Evolutionary conservation across 2,329 filamentous ascomycete species (phyloP), one percentile per base, ranked within the genome.

Genomic region (Neophaeococcomyces aloes): DNA sequence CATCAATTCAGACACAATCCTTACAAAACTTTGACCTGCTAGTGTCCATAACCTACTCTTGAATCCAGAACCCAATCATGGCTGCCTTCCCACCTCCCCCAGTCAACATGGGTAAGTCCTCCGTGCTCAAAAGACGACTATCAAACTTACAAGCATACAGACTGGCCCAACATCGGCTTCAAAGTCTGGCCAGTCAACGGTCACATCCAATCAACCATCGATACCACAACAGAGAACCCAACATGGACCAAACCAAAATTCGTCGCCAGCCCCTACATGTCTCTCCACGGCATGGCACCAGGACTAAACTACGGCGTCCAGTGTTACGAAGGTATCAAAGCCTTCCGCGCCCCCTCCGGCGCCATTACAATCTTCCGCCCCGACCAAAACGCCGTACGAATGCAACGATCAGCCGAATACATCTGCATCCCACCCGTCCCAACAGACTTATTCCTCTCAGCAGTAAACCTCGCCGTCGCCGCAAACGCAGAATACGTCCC

Each of bases 321-420:
- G 69, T 89, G 86, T 57, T 98, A 94, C 71, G 91, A 98, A 64
- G 91, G 91, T n/a, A 79, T 96, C 62, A 96, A 96, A 66, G 88
- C 89, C 44, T 95, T 95, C 75, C 86, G 89, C 50, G 71, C 74
- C 2, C 83, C 86, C 14, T 77, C 83, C 62, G 61, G 71, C 47
- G 65, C 67, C 47, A 88, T 96, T 67, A 78, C 79, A 61, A 77
- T 96, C 62, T 96, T 96, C 77, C 83, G 89, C 3, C 85, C 89
- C 0, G 74, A 81, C 58, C 79, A 81, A 60, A 96, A 96, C 63
- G 91, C 88, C 29, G 65, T 68, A 32, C 85, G 89, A 47, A 78
- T 96, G 72, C 83, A 86, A 61, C 79, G 87, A 69, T 91, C 84
- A 11, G 86, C 86, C 34, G 77, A 77, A 40, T 88, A 83, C 59